Evolutionary conservation across 805 yeast species (phyloP).

Genomic region (Starmerella gropengiesseri): DNA sequence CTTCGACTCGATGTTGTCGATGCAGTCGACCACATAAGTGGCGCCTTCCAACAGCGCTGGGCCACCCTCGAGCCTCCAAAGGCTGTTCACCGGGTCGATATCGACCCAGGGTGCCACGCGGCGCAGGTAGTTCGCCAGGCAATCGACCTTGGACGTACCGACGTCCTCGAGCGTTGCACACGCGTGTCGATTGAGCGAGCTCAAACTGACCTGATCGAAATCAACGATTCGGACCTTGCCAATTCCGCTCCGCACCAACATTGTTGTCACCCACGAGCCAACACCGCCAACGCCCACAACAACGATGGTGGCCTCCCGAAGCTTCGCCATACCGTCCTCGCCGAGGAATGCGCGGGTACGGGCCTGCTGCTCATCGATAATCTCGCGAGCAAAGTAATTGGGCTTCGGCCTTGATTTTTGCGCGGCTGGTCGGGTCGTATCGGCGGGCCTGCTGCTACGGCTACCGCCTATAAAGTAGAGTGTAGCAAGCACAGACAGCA

Average conservation of each 20-base stretch:
- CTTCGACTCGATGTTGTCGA: slow-evolving; percentile 94
- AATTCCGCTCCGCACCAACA: slow-evolving; percentile 86
- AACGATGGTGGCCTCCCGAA: slow-evolving; percentile 61
- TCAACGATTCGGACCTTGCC: slow-evolving; percentile 70
- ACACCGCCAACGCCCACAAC: slow-evolving; percentile 97
- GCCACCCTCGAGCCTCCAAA: slow-evolving; percentile 54
- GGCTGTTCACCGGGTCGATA: slow-evolving; percentile 62
- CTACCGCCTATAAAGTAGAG: background rate
- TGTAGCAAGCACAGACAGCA: slow-evolving; percentile 1
- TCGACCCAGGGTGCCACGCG: slow-evolving; percentile 90
- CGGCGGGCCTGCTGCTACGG: background rate
- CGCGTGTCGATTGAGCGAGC: slow-evolving; percentile 88
- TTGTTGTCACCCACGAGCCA: slow-evolving; percentile 90
- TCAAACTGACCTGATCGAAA: slow-evolving; percentile 89
- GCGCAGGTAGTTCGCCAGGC: slow-evolving; percentile 55
- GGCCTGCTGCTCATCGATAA: slow-evolving; percentile 84
- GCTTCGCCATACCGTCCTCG: slow-evolving; percentile 64
- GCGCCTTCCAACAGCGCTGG: slow-evolving; percentile 58
- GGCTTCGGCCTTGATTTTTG: no score
- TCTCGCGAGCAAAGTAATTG: slow-evolving; percentile 44
- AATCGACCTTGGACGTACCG: slow-evolving; percentile 80
- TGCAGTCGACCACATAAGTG: slow-evolving; percentile 81
- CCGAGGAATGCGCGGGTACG: slow-evolving; percentile 88
- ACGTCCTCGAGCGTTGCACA: slow-evolving; percentile 88
- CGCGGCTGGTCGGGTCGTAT: background rate